These are phyloP conservation scores for Lathyrus aphaca DNA, from an alignment of 306 rosid species.

Conservation along the genomic window DNA sequence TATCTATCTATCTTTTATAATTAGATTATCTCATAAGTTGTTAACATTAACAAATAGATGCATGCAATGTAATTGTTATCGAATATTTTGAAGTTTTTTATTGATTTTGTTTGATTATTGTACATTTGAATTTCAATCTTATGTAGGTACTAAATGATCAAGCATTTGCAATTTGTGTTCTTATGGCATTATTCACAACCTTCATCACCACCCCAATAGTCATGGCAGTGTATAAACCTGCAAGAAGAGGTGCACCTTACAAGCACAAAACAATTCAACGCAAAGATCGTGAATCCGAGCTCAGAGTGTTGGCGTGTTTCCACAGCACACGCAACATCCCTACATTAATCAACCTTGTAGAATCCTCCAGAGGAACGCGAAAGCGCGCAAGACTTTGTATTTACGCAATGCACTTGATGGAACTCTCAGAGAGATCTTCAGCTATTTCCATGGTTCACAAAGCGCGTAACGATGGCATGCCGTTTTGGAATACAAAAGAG, in stretches of 20 bases:
- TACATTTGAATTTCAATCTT: neutral
- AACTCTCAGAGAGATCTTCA: slow-evolving; percentile 73
- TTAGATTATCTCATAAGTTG: neutral
- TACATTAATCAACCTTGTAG: slow-evolving; percentile 60
- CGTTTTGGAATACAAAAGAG: slow-evolving; percentile 66
- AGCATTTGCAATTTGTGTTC: slow-evolving; percentile 67
- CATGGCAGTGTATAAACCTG: slow-evolving; percentile 67
- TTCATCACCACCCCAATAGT: slow-evolving; percentile 79
- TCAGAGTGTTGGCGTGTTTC: slow-evolving; percentile 68
- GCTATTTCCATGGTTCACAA: slow-evolving; percentile 81
- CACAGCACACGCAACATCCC: slow-evolving; percentile 71
- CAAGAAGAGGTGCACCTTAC: slow-evolving; percentile 68
- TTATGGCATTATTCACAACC: slow-evolving; percentile 78
- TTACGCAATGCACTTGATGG: slow-evolving; percentile 84
- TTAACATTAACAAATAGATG: too few species aligned
- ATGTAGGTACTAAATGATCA: slow-evolving; percentile 73
- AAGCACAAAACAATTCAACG: slow-evolving; percentile 58
- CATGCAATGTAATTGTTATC: too few species aligned
- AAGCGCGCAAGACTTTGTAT: slow-evolving; percentile 61
- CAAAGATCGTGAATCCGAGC: slow-evolving; percentile 51
- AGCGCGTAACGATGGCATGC: slow-evolving; percentile 69
- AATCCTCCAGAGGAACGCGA: slow-evolving; percentile 62
- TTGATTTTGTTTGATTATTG: neutral
- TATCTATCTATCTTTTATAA: neutral
- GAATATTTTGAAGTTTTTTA: neutral